These are phyloP conservation scores for Elsinoe necatrix DNA, from an alignment of 2,329 filamentous ascomycete genomes.

Conservation along the genomic window DNA sequence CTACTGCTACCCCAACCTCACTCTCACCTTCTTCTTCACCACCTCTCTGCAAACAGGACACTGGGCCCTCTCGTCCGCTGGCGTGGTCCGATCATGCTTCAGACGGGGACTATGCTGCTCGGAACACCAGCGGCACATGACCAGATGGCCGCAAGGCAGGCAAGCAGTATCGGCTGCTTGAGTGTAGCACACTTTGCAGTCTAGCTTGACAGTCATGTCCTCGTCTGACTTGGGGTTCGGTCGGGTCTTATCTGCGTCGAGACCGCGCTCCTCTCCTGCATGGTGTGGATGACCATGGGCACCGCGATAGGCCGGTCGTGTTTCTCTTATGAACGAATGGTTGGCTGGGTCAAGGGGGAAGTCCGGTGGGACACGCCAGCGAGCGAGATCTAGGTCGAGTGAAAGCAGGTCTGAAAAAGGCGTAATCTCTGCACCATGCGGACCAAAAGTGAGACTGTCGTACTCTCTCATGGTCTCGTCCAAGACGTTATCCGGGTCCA, in stretches of 20 bases:
- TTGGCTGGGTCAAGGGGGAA: slow-evolving; percentile 2
- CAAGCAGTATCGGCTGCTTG: slow-evolving; percentile 46
- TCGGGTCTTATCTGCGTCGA: slow-evolving; percentile 40
- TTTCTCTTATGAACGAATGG: slow-evolving; percentile 2
- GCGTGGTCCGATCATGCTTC: slow-evolving; percentile 34
- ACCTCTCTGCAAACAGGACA: slow-evolving; percentile 42
- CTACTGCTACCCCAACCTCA: slow-evolving; percentile 2
- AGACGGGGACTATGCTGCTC: slow-evolving; percentile 41
- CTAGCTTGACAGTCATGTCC: slow-evolving; percentile 43
- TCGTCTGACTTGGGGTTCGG: slow-evolving; percentile 41
- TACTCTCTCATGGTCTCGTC: too few relatives aligned
- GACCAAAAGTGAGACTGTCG: background rate
- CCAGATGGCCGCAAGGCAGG: slow-evolving; percentile 47
- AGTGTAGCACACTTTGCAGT: slow-evolving; percentile 46
- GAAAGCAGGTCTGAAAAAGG: background rate
- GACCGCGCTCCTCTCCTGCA: slow-evolving; percentile 21
- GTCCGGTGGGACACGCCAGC: background rate
- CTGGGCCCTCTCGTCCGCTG: slow-evolving; percentile 28
- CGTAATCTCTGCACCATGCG: background rate
- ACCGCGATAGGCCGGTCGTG: background rate
- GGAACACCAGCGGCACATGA: slow-evolving; percentile 49
- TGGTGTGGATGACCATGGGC: background rate
- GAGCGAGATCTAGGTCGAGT: background rate
- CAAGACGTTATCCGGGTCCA: too few relatives aligned
- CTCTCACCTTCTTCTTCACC: slow-evolving; percentile 36